Evolutionary conservation across 1,284 basidiomycete genomes (phyloP), one percentile per base, ranked within the genome.

Genomic region (Austroboletus olivaceoglutinosus): DNA sequence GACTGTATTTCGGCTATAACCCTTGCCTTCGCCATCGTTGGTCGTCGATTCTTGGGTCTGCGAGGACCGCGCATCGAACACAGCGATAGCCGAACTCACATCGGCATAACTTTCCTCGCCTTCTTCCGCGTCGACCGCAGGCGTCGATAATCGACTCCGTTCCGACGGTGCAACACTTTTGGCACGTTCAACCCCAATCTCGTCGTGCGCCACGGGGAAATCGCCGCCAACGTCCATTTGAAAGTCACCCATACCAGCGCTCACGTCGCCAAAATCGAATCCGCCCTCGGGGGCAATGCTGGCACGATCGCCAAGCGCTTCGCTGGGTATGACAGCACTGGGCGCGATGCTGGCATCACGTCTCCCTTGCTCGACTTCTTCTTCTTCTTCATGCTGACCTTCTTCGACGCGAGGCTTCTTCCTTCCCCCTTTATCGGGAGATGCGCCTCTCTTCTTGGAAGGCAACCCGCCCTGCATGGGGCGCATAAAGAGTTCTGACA

Each of bases 1-100:
- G 40, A 91, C 78, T 0, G 95, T 98, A 63, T 94, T 95, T 74
- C 86, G 89, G 70, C 89, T 92, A 68, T 91, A 89, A 8, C 90
- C 87, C 59, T 85, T 86, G 37, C 83, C 79, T 50, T 86, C 81
- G 33, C 74, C 73, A 18, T 76, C 77, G 31, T 53, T 58, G 30
- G 63, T 74, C 31, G 70, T 74, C 31, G 70, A 65, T 36, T 62
- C 68, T 55, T 77, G 73, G 44, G 69, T 69, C 60, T 81, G 80
- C 18, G 74, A 78, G n/a, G 65, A 63, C 54, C 85, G 82, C 37
- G 79, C 72, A 63, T 96, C 94, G 65, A 97, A 97, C 56, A 83
- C 76, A 5, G 87, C 86, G 53, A 97, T 87, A 0, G 89, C 88
- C 63, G 91, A 91, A 29, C 80, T 76, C 29, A 77, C 74, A 65